Evolutionary conservation across 2,329 filamentous ascomycete species (phyloP).

Genomic region (Fusarium nodosum): DNA sequence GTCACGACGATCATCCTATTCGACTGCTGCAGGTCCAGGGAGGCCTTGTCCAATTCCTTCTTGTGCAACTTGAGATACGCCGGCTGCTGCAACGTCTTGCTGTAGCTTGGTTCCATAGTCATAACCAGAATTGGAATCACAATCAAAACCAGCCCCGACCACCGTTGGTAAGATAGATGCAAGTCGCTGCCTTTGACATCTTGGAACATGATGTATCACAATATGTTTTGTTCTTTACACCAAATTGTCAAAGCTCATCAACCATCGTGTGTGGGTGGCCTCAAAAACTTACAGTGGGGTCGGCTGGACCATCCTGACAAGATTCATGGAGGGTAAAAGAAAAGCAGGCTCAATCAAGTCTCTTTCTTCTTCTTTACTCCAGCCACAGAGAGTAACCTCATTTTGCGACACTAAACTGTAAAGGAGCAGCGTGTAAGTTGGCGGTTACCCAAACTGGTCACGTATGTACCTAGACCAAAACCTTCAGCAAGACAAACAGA

Average conservation of each 20-base stretch:
- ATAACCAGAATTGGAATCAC: too few relatives aligned
- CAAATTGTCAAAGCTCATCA: neutral
- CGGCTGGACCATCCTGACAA: neutral
- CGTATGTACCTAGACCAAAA: neutral
- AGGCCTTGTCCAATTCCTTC: neutral
- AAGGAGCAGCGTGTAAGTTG: neutral
- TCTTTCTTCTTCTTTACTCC: neutral
- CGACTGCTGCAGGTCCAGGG: neutral
- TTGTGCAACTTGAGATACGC: neutral
- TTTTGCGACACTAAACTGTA: neutral
- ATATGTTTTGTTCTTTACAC: neutral
- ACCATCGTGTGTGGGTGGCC: neutral
- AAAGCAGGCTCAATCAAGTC: neutral
- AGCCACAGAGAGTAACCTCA: too few relatives aligned
- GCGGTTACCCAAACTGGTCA: neutral
- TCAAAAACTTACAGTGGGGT: neutral
- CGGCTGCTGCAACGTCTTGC: neutral
- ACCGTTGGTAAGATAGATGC: neutral
- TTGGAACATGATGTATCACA: slow-evolving; percentile 5
- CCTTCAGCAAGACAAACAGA: neutral
- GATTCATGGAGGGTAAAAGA: neutral
- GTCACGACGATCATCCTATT: neutral
- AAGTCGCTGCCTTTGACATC: slow-evolving; percentile 2
- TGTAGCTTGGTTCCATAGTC: neutral
- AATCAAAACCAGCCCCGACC: neutral